A percentile compares a stretch with the other conserved stretches of the same genome.
Evolutionary conservation across 495 filamentous ascomycete genomes (phyloP).

Genomic region (Entonaema liquescens): DNA sequence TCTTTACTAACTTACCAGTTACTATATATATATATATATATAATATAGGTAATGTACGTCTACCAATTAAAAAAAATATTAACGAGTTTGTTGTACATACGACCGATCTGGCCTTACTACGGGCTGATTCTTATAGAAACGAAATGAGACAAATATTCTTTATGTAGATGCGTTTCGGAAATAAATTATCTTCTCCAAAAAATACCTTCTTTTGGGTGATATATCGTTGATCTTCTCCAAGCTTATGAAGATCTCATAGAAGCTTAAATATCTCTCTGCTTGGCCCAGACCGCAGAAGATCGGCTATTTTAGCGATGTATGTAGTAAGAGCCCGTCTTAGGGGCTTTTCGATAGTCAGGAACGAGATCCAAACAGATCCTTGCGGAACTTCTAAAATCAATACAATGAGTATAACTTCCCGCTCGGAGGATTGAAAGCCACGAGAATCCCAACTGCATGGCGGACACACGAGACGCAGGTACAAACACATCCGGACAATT

Average conservation of each 20-base stretch:
- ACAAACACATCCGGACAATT: conserved; percentile 18
- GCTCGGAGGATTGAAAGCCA: conserved; percentile 24
- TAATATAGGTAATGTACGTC: background rate
- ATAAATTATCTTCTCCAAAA: background rate
- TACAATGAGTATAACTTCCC: background rate
- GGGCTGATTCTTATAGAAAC: background rate
- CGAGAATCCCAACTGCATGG: conserved; percentile 34
- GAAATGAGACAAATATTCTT: background rate
- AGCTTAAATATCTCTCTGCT: conserved; percentile 13
- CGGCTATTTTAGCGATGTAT: conserved; percentile 4
- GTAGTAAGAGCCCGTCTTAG: conserved; percentile 10
- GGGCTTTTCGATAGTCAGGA: conserved; percentile 41
- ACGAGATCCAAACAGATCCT: conserved; percentile 18
- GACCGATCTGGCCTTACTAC: background rate
- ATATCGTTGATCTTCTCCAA: conserved; percentile 24
- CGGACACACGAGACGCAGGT: conserved; percentile 33
- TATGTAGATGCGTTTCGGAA: no score
- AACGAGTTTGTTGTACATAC: background rate
- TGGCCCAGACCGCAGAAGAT: conserved; percentile 18
- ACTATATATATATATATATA: conserved; percentile 1
- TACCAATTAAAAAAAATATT: background rate
- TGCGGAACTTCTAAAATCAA: conserved; percentile 12
- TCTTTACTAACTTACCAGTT: no score
- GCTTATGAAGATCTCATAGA: conserved; percentile 19
- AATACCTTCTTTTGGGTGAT: background rate